Base-by-base conservation (phyloP, 1,284 basidiomycete species). In the Vanrija pseudolonga region DNA sequence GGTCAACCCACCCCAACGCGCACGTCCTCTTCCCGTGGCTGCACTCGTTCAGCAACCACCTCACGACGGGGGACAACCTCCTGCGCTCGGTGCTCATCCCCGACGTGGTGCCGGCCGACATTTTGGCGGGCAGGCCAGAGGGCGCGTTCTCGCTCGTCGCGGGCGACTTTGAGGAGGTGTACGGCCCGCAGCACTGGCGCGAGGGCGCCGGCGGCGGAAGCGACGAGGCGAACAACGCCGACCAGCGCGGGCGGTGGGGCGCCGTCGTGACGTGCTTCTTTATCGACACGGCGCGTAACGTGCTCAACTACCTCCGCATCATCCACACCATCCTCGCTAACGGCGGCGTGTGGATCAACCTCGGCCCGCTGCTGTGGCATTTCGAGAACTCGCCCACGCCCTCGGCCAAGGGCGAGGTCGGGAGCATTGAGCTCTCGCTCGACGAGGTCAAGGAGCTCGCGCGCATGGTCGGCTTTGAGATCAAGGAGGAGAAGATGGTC, bases 231-330 rank as follows among this genome's bases (percentile, higher is more conserved):
- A 61, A 59, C 6, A 28, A 53, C 23, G 55, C 59, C 14, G 68
- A 73, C 8, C 88, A 92, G 50, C 74, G 81, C 18, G 88, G 85
- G 15, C 76, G 85, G 59, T 98, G 91, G 90, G 85, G 94, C 63
- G 89, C 88, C 0, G 82, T 98, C 12, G 76, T 96, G 57, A 98
- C 95, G 0, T 98, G 92, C 73, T 98, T 97, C 81, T 98, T 98
- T 78, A 88, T 98, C 61, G 95, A 98, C 69, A 98, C 94, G 6
- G 90, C 92, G 0, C 89, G 92, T 65, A 94, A 94, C 68, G 84
- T 96, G 38, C 83, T 94, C n/a, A 88, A 89, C 62, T 96, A 94
- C 66, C 81, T 96, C 17, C 83, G 86, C 36, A 85, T 88, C 51
- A 88, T 96, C 45, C 85, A 92, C 71, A 79, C 79, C 4, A 84